phyloP scores from a whole-genome alignment of 106 monocot genomes.

The Allium fistulosum region DNA sequence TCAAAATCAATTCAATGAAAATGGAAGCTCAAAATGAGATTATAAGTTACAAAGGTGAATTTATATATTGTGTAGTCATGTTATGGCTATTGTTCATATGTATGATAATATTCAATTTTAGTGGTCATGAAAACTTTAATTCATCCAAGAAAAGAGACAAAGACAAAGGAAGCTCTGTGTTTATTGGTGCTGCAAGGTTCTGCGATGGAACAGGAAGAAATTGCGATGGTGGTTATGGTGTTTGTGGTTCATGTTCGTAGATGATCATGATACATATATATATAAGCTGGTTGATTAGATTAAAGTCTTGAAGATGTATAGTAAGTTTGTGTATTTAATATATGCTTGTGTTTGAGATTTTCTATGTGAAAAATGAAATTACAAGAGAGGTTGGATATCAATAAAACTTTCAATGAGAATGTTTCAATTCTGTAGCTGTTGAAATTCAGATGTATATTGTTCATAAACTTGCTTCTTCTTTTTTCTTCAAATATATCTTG shows the following conservation, averaged over 20 bases:
- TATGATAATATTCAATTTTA: slow-evolving; percentile 26
- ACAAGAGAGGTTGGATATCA: too few species aligned
- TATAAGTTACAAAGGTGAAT: slow-evolving; percentile 14
- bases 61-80: slow-evolving; percentile 20
- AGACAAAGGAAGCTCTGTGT: slow-evolving; percentile 10
- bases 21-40: slow-evolving; percentile 6
- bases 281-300: too few species aligned
- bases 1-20: background rate
- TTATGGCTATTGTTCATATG: slow-evolving; percentile 23
- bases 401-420: too few species aligned
- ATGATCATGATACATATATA: background rate
- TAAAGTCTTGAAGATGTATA: too few species aligned
- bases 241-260: slow-evolving; percentile 19
- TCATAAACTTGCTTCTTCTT: too few species aligned
- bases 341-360: too few species aligned
- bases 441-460: too few species aligned
- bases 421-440: too few species aligned
- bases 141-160: background rate
- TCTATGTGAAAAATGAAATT: too few species aligned
- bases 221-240: slow-evolving; percentile 17
- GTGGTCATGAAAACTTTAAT: slow-evolving; percentile 5
- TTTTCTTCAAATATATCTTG: too few species aligned
- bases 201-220: slow-evolving; percentile 22
- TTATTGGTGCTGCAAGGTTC: slow-evolving; percentile 19
- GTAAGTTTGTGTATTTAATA: too few species aligned